A percentile compares a stretch with the other conserved stretches of the same genome.
phyloP scores from a whole-genome alignment of 495 filamentous ascomycete genomes.

The Glarea lozoyensis region DNA sequence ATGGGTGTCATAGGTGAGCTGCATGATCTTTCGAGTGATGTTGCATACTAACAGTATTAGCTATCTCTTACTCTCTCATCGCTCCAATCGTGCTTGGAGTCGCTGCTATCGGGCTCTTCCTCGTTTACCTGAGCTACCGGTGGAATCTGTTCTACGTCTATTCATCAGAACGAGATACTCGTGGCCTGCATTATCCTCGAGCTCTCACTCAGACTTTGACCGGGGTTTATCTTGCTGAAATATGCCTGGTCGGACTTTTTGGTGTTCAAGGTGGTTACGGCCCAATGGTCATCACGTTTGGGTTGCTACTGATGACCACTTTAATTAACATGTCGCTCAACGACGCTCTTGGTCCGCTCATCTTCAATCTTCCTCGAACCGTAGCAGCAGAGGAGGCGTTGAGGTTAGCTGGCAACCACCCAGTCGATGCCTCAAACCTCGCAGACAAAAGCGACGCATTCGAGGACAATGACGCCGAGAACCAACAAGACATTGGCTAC shows the following conservation, averaged over 20 bases:
- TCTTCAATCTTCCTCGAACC: conserved; percentile 65
- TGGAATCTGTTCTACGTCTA: conserved; percentile 93
- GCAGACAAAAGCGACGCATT: conserved; percentile 48
- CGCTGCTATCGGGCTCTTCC: conserved; percentile 66
- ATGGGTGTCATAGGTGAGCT: conserved; percentile 68
- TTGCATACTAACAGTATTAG: conserved; percentile 24
- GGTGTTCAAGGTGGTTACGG: conserved; percentile 62
- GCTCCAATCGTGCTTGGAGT: conserved; percentile 86
- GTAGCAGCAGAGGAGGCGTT: conserved; percentile 46
- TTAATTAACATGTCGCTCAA: conserved; percentile 79
- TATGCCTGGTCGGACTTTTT: conserved; percentile 88
- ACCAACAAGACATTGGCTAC: conserved; percentile 16
- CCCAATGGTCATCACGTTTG: conserved; percentile 73
- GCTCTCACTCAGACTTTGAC: conserved; percentile 83
- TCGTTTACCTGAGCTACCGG: conserved; percentile 87
- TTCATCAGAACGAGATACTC: conserved; percentile 75
- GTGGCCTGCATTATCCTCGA: conserved; percentile 74
- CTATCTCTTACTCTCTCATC: conserved; percentile 83
- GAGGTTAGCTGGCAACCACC: conserved; percentile 30
- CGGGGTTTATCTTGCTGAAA: conserved; percentile 74
- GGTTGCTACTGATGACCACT: conserved; percentile 68
- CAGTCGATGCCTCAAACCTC: conserved; percentile 23
- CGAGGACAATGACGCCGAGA: conserved; percentile 21
- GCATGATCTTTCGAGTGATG: background rate
- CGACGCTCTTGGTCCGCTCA: conserved; percentile 64